A percentile compares a stretch with the other conserved stretches of the same genome.
phyloP scores from a whole-genome alignment of 352 stramenopile species.

The Phytophthora boehmeriae region DNA sequence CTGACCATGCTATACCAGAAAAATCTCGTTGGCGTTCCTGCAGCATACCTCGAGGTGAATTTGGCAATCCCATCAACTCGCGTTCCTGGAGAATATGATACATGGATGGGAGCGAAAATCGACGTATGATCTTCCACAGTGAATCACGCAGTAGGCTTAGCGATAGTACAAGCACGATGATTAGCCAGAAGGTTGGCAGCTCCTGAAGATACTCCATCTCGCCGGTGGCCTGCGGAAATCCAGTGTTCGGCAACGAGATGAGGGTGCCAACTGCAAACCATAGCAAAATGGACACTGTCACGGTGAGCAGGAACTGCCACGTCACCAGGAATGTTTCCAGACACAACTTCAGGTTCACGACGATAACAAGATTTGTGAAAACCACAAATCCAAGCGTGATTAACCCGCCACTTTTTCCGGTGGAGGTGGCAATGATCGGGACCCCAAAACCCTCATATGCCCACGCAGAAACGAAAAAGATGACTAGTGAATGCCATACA shows the following conservation, averaged over 20 bases:
- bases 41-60: constrained; percentile 61
- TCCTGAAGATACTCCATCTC: constrained; percentile 74
- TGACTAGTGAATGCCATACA: constrained; percentile 83
- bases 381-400: constrained; percentile 78
- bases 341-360: constrained; percentile 81
- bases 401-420: constrained; percentile 57
- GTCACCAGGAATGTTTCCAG: constrained; percentile 78
- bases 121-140: constrained; percentile 78
- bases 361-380: constrained; percentile 80
- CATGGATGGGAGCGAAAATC: constrained; percentile 62
- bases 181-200: constrained; percentile 63
- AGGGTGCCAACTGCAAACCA: constrained; percentile 75
- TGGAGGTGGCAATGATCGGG: constrained; percentile 41
- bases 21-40: constrained; percentile 33
- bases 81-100: constrained; percentile 86
- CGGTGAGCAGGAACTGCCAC: constrained; percentile 71
- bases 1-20: constrained; percentile 35
- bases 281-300: constrained; percentile 55
- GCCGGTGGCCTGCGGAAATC: constrained; percentile 63
- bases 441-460: constrained; percentile 54
- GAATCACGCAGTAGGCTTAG: constrained; percentile 69
- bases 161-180: constrained; percentile 63
- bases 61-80: constrained; percentile 64
- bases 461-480: constrained; percentile 84
- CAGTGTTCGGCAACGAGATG: constrained; percentile 52